Evolutionary conservation across 2,329 filamentous ascomycete genomes (phyloP).

Genomic region (Trichophyton simii): DNA sequence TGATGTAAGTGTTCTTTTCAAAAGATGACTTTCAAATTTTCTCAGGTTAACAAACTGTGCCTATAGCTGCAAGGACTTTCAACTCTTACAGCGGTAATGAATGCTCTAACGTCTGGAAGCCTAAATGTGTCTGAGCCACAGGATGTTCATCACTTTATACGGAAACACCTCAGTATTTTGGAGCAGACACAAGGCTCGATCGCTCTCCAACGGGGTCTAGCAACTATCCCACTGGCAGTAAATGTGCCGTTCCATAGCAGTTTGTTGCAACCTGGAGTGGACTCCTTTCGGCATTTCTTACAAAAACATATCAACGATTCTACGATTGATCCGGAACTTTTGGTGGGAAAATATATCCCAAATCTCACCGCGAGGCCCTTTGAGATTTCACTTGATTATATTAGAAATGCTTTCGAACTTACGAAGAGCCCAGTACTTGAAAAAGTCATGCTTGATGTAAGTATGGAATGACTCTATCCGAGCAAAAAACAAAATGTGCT

Average conservation of each 20-base stretch:
- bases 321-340: slow-evolving; percentile 15
- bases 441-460: neutral
- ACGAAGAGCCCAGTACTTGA: neutral
- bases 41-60: slow-evolving; percentile 2
- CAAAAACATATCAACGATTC: slow-evolving; percentile 16
- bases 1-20: slow-evolving; percentile 35
- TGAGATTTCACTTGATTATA: neutral
- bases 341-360: neutral
- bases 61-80: slow-evolving; percentile 48
- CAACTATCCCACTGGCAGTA: slow-evolving; percentile 22
- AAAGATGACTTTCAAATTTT: neutral
- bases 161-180: neutral
- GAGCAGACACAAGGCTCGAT: neutral
- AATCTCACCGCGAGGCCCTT: neutral
- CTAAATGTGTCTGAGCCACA: neutral
- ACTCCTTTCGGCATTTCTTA: slow-evolving; percentile 21
- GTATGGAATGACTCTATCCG: no score
- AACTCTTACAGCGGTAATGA: slow-evolving; percentile 64
- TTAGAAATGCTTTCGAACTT: neutral
- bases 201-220: slow-evolving; percentile 14
- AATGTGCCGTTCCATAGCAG: slow-evolving; percentile 25
- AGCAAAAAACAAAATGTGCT: no score
- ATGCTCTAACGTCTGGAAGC: slow-evolving; percentile 55
- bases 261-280: slow-evolving; percentile 17
- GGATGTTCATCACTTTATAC: neutral